Evolutionary conservation across 805 yeast species (phyloP).

Genomic region (Barnettozyma siamensis): DNA sequence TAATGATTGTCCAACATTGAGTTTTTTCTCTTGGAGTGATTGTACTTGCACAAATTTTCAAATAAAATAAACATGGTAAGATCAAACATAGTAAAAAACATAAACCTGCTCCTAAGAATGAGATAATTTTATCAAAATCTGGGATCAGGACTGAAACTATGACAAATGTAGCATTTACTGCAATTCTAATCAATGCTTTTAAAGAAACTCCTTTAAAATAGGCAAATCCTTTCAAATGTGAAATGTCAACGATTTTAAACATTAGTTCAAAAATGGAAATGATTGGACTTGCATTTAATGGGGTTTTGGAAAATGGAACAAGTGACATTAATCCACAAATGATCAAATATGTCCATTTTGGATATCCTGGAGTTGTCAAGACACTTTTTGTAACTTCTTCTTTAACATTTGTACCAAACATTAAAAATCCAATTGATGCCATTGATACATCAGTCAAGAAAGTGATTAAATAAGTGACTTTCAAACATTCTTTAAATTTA

Average conservation of each 20-base stretch:
- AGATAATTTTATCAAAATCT: conserved; percentile 75
- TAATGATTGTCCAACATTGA: conserved; percentile 38
- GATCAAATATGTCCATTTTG: conserved; percentile 49
- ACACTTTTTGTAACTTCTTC: conserved; percentile 79
- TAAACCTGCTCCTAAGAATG: conserved; percentile 74
- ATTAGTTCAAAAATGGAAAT: conserved; percentile 60
- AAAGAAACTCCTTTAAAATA: conserved; percentile 18
- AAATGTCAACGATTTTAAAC: conserved; percentile 27
- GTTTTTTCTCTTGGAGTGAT: conserved; percentile 35
- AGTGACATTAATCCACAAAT: conserved; percentile 70
- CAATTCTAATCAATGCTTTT: conserved; percentile 25
- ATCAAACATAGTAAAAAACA: conserved; percentile 78
- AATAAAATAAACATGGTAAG: conserved; percentile 69
- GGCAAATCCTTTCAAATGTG: conserved; percentile 17
- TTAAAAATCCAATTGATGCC: conserved; percentile 63
- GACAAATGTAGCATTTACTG: conserved; percentile 55
- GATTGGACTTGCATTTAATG: conserved; percentile 78
- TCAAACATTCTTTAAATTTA: conserved; percentile 47
- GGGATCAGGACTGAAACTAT: conserved; percentile 60
- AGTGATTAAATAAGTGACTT: conserved; percentile 55
- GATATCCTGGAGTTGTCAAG: conserved; percentile 60
- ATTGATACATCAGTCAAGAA: conserved; percentile 55
- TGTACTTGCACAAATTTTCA: conserved; percentile 44
- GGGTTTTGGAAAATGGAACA: conserved; percentile 79
- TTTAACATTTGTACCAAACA: conserved; percentile 69